Evolutionary conservation across 2,329 filamentous ascomycete genomes (phyloP), one percentile per base, ranked within the genome.

Genomic region (Exophiala sideris): DNA sequence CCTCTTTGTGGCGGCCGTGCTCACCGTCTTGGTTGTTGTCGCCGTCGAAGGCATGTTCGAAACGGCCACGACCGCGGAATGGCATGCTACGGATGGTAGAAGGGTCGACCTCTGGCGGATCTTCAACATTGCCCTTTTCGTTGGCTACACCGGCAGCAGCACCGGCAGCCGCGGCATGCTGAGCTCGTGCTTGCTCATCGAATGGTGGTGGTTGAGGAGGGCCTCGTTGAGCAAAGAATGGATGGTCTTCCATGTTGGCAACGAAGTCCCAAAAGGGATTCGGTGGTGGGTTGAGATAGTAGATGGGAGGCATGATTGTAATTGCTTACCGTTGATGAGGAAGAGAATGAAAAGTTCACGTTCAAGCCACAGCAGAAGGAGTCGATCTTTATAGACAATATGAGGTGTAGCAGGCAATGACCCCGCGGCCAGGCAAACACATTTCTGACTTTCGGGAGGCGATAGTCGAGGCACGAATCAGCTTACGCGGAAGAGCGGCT

Each of bases 231-330:
- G 66, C 65, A 57, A 75, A 76, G 66, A 75, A 73, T 21, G 77
- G 74, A 62, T 79, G 73, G 20, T 71, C 66, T 60, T 82, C 78
- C 10, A 83, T 70, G 57, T 68, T 71, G 48, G 76, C 72, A 49
- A 82, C 62, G 56, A 78, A 79, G 65, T 82, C 78, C 79, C 80
- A 82, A 65, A 82, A 80, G 48, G 78, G 76, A 62, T 75, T 62
- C 34, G 57, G 60, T 29, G 59, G 60, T 16, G 62, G 52, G 51
- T 64, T 66, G 49, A 79, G 74, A 65, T 79, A 77, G 54, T 74
- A 72, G 56, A 81, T 69, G 60, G 76, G 76, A 64, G 79, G 74
- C 79, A 82, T 82, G 53, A 66, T 75, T 61, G 38, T 50, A 32
- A 41, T 48, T 47, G 8, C n/a, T 32, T 32, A 38, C 11, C 36